These are phyloP conservation scores for Oryza rufipogon DNA, from an alignment of 176 grass and related monocot genomes.

Conservation along the genomic window DNA sequence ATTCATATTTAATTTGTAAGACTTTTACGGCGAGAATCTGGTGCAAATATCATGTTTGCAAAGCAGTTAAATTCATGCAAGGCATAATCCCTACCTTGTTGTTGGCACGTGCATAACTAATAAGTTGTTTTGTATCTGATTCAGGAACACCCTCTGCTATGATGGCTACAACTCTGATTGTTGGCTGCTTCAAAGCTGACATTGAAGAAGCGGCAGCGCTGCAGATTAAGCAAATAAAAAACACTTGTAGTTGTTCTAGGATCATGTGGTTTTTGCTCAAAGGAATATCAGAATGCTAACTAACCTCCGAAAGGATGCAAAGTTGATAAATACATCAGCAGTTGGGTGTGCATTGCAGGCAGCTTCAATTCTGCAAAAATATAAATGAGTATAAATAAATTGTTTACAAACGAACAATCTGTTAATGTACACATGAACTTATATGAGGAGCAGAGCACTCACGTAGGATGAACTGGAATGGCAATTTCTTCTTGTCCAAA, in stretches of 20 bases:
- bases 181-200: constrained; percentile 91
- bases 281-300: constrained; percentile 33
- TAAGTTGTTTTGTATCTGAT: constrained; percentile 88
- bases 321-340: constrained; percentile 99
- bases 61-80: constrained; percentile 11
- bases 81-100: constrained; percentile 70
- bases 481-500: constrained; percentile 99
- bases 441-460: constrained; percentile 4
- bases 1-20: not conserved
- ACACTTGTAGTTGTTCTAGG: not conserved
- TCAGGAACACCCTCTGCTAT: constrained; percentile 99
- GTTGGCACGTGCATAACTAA: constrained; percentile 88
- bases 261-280: constrained; percentile 1
- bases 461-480: constrained; percentile 95
- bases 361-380: constrained; percentile 82
- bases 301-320: constrained; percentile 93
- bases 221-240: constrained; percentile 50
- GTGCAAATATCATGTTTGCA: not conserved
- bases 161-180: constrained; percentile 94
- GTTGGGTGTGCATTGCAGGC: constrained; percentile 86
- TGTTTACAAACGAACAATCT: constrained; percentile 22
- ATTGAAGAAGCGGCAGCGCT: constrained; percentile 95
- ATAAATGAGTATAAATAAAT: constrained; percentile 32
- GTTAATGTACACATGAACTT: not conserved
- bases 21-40: not conserved